A percentile compares a stretch with the other conserved stretches of the same genome.
Conservation (phyloP, 371 early-diverging fungal genomes). For the Mortierella sp. region DNA sequence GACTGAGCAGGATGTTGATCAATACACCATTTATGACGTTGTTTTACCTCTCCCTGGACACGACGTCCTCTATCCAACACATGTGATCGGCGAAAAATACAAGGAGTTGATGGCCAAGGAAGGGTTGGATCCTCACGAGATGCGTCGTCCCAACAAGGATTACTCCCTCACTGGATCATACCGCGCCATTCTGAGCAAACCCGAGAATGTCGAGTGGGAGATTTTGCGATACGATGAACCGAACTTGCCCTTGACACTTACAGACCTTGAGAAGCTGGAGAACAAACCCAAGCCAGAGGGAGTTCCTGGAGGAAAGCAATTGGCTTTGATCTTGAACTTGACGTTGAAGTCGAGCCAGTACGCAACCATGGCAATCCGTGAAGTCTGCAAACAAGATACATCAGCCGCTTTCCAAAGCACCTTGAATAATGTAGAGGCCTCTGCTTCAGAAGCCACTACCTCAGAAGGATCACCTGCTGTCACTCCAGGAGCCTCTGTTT, state of each 20-base stretch:
- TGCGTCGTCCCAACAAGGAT: constrained; percentile 62
- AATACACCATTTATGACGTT: constrained; percentile 87
- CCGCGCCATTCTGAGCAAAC: constrained; percentile 70
- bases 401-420: constrained; percentile 67
- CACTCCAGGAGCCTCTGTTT: background rate
- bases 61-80: constrained; percentile 81
- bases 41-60: constrained; percentile 94
- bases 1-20: constrained; percentile 74
- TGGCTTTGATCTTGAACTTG: constrained; percentile 84
- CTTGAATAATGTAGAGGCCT: constrained; percentile 37
- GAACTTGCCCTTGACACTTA: constrained; percentile 67
- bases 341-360: constrained; percentile 88
- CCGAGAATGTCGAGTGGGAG: constrained; percentile 63
- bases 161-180: constrained; percentile 84
- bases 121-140: constrained; percentile 66
- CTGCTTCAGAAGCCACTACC: background rate
- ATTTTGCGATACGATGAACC: constrained; percentile 78
- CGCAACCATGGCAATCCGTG: constrained; percentile 98
- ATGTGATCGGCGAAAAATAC: constrained; percentile 78
- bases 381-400: constrained; percentile 88
- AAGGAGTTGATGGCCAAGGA: constrained; percentile 77
- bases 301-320: constrained; percentile 62
- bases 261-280: constrained; percentile 74
- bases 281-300: constrained; percentile 23
- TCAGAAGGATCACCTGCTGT: background rate